phyloP scores from a whole-genome alignment of 208 protist species.

The Acanthamoeba divionensis region DNA sequence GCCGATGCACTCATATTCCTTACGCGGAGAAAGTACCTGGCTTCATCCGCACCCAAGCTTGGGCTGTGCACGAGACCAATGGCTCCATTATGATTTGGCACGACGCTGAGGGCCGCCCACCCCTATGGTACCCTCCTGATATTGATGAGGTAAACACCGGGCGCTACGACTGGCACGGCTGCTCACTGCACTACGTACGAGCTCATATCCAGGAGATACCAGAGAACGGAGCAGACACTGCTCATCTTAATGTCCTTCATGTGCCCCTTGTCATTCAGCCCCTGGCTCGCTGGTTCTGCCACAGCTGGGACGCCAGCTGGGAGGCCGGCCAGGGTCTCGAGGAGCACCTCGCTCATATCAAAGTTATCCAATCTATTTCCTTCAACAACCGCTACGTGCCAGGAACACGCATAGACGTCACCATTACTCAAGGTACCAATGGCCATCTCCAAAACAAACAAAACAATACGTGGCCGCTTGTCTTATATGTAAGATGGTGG shows the following conservation, averaged over 20 bases:
- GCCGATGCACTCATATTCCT: conserved; percentile 56
- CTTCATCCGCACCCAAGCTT: neutral
- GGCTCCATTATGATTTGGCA: conserved; percentile 7
- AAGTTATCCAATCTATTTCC: neutral
- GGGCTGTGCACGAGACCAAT: neutral
- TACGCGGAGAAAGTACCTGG: conserved; percentile 40
- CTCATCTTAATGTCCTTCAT: conserved; percentile 48
- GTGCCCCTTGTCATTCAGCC: neutral
- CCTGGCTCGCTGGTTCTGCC: neutral
- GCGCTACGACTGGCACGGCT: conserved; percentile 31
- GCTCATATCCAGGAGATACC: conserved; percentile 55
- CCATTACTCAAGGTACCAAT: too few relatives aligned
- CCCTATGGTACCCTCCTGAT: neutral
- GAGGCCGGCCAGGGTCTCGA: neutral
- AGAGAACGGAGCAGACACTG: conserved; percentile 54
- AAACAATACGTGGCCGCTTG: too few relatives aligned
- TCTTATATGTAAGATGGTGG: too few relatives aligned
- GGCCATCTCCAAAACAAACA: too few relatives aligned
- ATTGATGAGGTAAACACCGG: conserved; percentile 9
- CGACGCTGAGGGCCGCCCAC: conserved; percentile 24
- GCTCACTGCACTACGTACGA: conserved; percentile 10
- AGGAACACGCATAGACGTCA: neutral
- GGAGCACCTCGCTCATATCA: conserved; percentile 25
- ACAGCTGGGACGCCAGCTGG: conserved; percentile 47
- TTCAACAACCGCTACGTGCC: neutral